phyloP scores from a whole-genome alignment of 345 rosid genomes.

The Lepidium aucheri region DNA sequence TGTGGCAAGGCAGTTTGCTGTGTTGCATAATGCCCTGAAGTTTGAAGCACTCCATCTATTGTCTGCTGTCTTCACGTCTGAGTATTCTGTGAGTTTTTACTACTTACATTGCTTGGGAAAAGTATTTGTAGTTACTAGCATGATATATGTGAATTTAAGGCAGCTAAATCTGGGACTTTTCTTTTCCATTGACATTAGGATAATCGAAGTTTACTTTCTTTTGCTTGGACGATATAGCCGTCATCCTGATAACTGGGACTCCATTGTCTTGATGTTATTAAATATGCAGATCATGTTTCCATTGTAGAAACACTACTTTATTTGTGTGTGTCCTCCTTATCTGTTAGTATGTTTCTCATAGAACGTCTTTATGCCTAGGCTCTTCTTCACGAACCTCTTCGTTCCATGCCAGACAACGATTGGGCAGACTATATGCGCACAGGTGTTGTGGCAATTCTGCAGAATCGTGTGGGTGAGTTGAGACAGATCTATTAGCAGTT shows the following conservation, averaged over 20 bases:
- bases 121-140: neutral
- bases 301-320: neutral
- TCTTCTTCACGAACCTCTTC: conserved; percentile 50
- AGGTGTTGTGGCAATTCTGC: conserved; percentile 74
- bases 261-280: neutral
- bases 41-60: conserved; percentile 82
- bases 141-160: neutral
- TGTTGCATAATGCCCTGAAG: conserved; percentile 69
- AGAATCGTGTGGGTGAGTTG: conserved; percentile 77
- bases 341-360: conserved; percentile 5
- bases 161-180: neutral
- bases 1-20: conserved; percentile 64
- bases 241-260: neutral
- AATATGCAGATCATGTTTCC: neutral
- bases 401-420: conserved; percentile 32
- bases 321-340: neutral
- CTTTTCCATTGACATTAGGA: neutral
- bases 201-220: neutral
- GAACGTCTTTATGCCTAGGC: conserved; percentile 29
- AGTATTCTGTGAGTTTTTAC: conserved; percentile 38
- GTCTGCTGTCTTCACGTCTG: conserved; percentile 56
- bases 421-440: conserved; percentile 60
- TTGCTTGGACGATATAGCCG: neutral
- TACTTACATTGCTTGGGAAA: neutral
- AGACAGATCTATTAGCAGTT: conserved; percentile 1